phyloP scores from a whole-genome alignment of 805 yeast species.

The Metschnikowia chrysomelidarum region DNA sequence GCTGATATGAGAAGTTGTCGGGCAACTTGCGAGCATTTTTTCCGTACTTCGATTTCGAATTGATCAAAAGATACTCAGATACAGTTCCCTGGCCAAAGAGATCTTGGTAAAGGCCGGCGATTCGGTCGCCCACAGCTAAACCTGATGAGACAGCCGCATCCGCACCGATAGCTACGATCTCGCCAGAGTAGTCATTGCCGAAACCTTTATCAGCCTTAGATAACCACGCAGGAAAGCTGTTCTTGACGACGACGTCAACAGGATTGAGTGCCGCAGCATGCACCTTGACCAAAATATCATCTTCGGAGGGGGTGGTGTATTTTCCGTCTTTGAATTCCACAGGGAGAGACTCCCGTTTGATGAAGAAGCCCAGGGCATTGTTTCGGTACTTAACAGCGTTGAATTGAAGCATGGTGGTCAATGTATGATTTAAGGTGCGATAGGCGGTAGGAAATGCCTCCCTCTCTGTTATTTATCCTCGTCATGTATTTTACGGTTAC shows the following conservation, averaged over 20 bases:
- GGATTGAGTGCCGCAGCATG: conserved; percentile 35
- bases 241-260: conserved; percentile 26
- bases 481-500: too few relatives aligned
- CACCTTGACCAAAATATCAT: conserved; percentile 30
- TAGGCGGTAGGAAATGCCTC: too few relatives aligned
- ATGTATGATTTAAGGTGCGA: too few relatives aligned
- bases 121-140: conserved; percentile 29
- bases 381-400: conserved; percentile 24
- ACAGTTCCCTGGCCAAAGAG: conserved; percentile 38
- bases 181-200: conserved; percentile 36
- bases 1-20: conserved; percentile 40
- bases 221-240: conserved; percentile 14
- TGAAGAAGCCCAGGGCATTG: conserved; percentile 14
- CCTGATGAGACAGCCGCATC: conserved; percentile 20
- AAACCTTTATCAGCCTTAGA: conserved; percentile 22
- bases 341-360: conserved; percentile 14
- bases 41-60: conserved; percentile 28
- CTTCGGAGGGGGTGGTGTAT: conserved; percentile 13
- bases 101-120: conserved; percentile 26
- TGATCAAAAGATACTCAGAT: conserved; percentile 45
- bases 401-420: conserved; percentile 22
- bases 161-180: conserved; percentile 30
- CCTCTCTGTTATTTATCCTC: too few relatives aligned
- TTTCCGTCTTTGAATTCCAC: conserved; percentile 10
- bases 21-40: conserved; percentile 46